Percentiles rank a stretch among this genome's conserved stretches.
Evolutionary conservation across 495 filamentous ascomycete species (phyloP).

Genomic region (Podospora pseudopauciseta): DNA sequence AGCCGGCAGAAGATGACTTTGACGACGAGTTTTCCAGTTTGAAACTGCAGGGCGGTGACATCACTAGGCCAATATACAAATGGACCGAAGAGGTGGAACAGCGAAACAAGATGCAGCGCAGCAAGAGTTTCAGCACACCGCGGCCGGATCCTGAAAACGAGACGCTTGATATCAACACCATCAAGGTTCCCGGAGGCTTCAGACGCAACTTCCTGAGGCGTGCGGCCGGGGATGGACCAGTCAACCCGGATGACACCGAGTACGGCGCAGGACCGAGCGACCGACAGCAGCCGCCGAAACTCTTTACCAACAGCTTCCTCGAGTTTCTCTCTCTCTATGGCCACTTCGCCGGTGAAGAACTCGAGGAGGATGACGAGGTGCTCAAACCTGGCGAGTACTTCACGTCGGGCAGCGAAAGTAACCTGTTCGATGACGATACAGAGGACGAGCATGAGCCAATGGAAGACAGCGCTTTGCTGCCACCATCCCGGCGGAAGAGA

Average conservation of each 20-base stretch:
- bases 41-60: slow-evolving; percentile 86
- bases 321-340: slow-evolving; percentile 94
- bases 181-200: slow-evolving; percentile 91
- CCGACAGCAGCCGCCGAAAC: slow-evolving; percentile 48
- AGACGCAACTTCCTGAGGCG: slow-evolving; percentile 80
- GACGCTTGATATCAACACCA: slow-evolving; percentile 75
- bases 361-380: slow-evolving; percentile 93
- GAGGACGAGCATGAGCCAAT: slow-evolving; percentile 68
- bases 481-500: slow-evolving; percentile 64
- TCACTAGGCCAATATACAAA: slow-evolving; percentile 88
- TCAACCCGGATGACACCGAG: slow-evolving; percentile 44
- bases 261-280: slow-evolving; percentile 35
- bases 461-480: slow-evolving; percentile 78
- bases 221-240: slow-evolving; percentile 55
- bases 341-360: slow-evolving; percentile 93
- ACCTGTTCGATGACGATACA: slow-evolving; percentile 44
- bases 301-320: slow-evolving; percentile 86
- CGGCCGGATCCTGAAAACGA: slow-evolving; percentile 75
- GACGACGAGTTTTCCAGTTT: slow-evolving; percentile 83
- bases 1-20: slow-evolving; percentile 39
- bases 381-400: slow-evolving; percentile 82
- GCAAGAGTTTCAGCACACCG: slow-evolving; percentile 77
- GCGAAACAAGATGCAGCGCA: slow-evolving; percentile 59
- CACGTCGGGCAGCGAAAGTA: slow-evolving; percentile 61
- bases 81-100: slow-evolving; percentile 82